These are phyloP conservation scores for Paraphaeosphaeria sporulosa DNA, from an alignment of 2,329 filamentous ascomycete species.

Conservation along the genomic window DNA sequence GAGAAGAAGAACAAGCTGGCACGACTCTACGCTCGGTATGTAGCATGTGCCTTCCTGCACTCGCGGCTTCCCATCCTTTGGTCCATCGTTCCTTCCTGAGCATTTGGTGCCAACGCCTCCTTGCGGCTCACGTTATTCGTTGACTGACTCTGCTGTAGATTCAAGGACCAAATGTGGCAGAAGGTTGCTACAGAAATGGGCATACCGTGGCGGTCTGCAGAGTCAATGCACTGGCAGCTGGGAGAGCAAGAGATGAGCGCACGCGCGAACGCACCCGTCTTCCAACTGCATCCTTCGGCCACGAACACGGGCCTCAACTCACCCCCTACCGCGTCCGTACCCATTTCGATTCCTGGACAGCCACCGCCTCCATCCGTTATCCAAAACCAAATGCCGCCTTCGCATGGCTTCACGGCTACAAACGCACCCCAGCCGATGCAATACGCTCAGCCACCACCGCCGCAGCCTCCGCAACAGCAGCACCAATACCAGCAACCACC, in stretches of 20 bases:
- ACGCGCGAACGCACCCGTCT: conserved; percentile 87
- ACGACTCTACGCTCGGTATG: conserved; percentile 89
- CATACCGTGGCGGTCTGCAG: conserved; percentile 92
- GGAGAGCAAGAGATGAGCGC: conserved; percentile 94
- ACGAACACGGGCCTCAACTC: conserved; percentile 45
- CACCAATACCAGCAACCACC: conserved; percentile 35
- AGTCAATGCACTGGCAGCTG: conserved; percentile 98
- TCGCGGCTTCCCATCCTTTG: conserved; percentile 16
- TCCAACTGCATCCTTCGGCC: conserved; percentile 61
- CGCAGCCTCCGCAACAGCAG: conserved; percentile 26
- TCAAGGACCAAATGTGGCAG: conserved; percentile 98
- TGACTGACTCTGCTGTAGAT: conserved; percentile 63
- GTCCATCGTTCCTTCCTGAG: conserved; percentile 15
- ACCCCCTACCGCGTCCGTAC: conserved; percentile 37
- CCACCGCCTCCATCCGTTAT: conserved; percentile 12
- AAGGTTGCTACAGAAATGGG: conserved; percentile 95
- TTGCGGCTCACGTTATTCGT: not conserved
- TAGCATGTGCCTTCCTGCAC: conserved; percentile 25
- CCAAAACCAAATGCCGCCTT: conserved; percentile 16
- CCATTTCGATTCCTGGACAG: conserved; percentile 23
- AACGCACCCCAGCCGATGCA: conserved; percentile 48
- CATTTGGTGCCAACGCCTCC: not conserved
- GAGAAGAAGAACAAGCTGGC: conserved; percentile 97
- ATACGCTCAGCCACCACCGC: conserved; percentile 13
- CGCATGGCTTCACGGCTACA: conserved; percentile 48